Conservation (phyloP, 805 yeast species). For the Spathaspora hagerdaliae region DNA sequence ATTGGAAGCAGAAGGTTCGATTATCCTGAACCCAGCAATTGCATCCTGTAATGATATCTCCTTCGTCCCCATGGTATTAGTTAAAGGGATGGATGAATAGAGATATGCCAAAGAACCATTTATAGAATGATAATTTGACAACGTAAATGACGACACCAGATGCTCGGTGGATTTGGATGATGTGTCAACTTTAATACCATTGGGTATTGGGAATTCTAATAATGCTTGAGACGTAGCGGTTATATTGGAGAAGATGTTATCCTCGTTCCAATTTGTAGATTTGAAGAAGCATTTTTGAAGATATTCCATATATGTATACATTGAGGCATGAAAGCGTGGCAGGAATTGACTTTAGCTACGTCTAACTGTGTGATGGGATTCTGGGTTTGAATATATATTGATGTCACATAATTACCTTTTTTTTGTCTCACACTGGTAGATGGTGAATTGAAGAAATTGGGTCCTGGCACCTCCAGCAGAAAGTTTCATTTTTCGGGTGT, state of each 20-base stretch:
- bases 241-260: slow-evolving; percentile 71
- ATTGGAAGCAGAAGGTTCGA: slow-evolving; percentile 39
- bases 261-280: slow-evolving; percentile 74
- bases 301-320: slow-evolving; percentile 87
- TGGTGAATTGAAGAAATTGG: no score
- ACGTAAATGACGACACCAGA: slow-evolving; percentile 69
- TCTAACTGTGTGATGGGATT: no score
- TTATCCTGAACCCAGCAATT: slow-evolving; percentile 60
- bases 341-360: no score
- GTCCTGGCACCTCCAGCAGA: no score
- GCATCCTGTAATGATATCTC: slow-evolving; percentile 61
- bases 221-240: slow-evolving; percentile 67
- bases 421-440: no score
- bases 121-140: slow-evolving; percentile 59
- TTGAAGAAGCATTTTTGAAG: slow-evolving; percentile 67
- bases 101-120: slow-evolving; percentile 83
- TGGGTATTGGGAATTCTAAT: slow-evolving; percentile 71
- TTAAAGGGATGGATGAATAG: slow-evolving; percentile 60
- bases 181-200: slow-evolving; percentile 59
- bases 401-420: no score
- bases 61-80: slow-evolving; percentile 47
- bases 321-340: slow-evolving; percentile 17
- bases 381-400: no score
- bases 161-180: slow-evolving; percentile 66
- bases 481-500: no score